Conservation (phyloP, 2,329 filamentous ascomycete genomes). For the Phoma herbarum region DNA sequence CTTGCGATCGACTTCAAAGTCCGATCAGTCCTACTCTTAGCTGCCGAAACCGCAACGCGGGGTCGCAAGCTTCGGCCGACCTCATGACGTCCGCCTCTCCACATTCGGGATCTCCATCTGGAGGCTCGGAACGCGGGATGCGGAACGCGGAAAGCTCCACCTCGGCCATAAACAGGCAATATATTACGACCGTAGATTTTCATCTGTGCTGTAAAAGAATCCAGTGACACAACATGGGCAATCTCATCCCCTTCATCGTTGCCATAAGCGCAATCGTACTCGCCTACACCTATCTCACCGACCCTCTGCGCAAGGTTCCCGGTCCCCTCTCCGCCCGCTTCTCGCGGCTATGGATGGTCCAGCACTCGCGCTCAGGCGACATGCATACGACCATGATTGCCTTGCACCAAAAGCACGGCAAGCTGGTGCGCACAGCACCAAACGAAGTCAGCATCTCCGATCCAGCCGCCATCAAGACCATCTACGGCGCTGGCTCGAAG, state of each 20-base stretch:
- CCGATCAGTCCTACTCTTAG: too few species aligned
- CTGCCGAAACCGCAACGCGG: too few species aligned
- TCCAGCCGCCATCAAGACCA: constrained; percentile 24
- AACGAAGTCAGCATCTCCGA: constrained; percentile 24
- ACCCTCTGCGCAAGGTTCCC: constrained; percentile 15
- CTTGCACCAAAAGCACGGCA: constrained; percentile 22
- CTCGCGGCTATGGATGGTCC: constrained; percentile 20
- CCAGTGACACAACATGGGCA: constrained; percentile 2
- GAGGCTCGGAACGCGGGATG: background rate
- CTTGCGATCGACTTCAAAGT: too few species aligned
- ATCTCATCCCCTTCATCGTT: constrained; percentile 9
- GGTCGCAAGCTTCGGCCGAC: constrained; percentile 7
- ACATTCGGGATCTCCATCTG: background rate
- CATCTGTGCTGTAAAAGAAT: background rate
- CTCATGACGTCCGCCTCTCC: background rate
- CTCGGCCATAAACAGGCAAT: background rate
- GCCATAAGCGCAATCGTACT: constrained; percentile 1
- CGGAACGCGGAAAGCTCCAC: background rate
- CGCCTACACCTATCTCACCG: constrained; percentile 8
- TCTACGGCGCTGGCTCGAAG: constrained; percentile 32
- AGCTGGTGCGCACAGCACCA: constrained; percentile 22
- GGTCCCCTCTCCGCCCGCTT: constrained; percentile 17
- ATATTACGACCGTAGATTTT: background rate
- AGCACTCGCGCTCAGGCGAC: constrained; percentile 14
- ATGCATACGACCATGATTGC: constrained; percentile 19